Evolutionary conservation across 345 rosid species (phyloP).

Genomic region (Arabidopsis thaliana): DNA sequence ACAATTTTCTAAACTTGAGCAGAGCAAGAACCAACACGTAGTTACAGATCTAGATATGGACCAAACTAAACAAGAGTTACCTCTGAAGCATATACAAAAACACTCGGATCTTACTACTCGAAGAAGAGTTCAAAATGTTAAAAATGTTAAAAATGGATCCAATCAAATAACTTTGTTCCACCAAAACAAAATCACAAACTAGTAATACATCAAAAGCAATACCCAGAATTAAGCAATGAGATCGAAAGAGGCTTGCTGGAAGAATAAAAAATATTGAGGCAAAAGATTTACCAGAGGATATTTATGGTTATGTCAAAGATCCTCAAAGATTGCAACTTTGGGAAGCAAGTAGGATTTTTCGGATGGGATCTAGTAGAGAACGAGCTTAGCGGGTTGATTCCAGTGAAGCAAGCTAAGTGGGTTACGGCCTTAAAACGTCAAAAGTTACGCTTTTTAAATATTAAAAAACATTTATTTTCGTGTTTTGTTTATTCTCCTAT

Average conservation of each 20-base stretch:
- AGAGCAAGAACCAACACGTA: neutral
- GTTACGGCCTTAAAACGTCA: slow-evolving; percentile 28
- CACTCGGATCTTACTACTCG: slow-evolving; percentile 33
- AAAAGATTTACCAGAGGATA: slow-evolving; percentile 23
- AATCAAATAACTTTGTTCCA: neutral
- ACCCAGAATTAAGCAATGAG: slow-evolving; percentile 7
- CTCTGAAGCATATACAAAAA: slow-evolving; percentile 4
- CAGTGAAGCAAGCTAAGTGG: slow-evolving; percentile 25
- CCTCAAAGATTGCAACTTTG: slow-evolving; percentile 30
- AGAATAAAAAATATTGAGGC: neutral
- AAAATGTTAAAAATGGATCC: neutral
- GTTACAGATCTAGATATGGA: slow-evolving; percentile 7
- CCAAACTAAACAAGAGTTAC: slow-evolving; percentile 15
- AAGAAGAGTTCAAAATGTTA: neutral
- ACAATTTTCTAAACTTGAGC: neutral
- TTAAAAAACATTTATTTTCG: neutral
- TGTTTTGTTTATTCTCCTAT: neutral
- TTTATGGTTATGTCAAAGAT: neutral
- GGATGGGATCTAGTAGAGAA: slow-evolving; percentile 23
- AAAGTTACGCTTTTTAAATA: neutral
- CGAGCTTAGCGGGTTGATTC: slow-evolving; percentile 28
- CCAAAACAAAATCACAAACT: neutral
- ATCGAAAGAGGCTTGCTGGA: neutral
- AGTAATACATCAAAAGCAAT: slow-evolving; percentile 8
- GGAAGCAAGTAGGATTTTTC: slow-evolving; percentile 1